Evolutionary conservation across 306 rosid species (phyloP).

Genomic region (Trifolium pratense): DNA sequence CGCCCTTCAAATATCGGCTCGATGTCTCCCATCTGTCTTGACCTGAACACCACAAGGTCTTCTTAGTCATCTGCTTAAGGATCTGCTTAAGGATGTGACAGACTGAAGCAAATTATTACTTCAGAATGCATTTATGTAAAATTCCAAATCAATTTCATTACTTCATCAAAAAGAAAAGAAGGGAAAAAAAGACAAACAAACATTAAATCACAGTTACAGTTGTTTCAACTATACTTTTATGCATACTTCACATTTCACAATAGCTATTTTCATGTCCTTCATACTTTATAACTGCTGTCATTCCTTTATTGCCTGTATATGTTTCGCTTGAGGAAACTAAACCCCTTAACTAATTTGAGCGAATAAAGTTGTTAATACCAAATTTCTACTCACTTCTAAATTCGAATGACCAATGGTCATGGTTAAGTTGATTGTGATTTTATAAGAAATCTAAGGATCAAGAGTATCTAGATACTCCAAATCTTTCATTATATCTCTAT

Average conservation of each 20-base stretch:
- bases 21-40: not conserved
- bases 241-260: too few species aligned
- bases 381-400: not conserved
- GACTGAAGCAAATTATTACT: not conserved
- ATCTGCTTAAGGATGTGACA: slow-evolving; percentile 1
- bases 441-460: not conserved
- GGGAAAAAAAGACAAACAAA: too few species aligned
- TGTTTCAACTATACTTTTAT: too few species aligned
- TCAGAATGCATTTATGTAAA: not conserved
- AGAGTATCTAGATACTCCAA: not conserved
- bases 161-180: too few species aligned
- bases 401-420: not conserved
- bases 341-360: not conserved
- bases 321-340: not conserved
- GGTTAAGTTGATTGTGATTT: not conserved
- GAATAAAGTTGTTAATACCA: not conserved
- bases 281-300: not conserved
- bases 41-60: not conserved
- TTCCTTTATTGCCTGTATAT: not conserved
- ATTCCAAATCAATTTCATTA: not conserved
- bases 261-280: not conserved
- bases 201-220: not conserved
- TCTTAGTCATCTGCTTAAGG: not conserved
- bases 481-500: not conserved
- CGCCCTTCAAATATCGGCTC: not conserved